Evolutionary conservation across 495 filamentous ascomycete species (phyloP), one percentile per base, ranked within the genome.

Genomic region (Rostrohypoxylon terebratum): DNA sequence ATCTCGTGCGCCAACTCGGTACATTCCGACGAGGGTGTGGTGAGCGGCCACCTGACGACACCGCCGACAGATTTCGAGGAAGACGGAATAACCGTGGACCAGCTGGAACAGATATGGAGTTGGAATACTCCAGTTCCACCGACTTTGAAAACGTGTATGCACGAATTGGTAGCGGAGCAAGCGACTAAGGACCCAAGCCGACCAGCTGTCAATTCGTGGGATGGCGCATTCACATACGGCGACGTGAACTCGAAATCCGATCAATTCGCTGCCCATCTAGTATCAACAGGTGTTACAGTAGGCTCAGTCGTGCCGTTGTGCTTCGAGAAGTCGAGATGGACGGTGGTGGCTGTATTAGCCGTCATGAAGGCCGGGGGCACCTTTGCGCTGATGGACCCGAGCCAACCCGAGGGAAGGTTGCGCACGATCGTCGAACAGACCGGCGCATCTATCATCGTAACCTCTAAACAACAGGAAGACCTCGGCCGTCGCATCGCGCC

Each of bases 271-370:
- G 77, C 82, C 28, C 76, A 75, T 18, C 81, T 86, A 7, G 33
- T 74, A 11, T 66, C 73, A 10, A 33, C 65, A 14, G 87, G 87
- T 28, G 81, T 90, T 45, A 76, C 72, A 1, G 80, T 81, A 9
- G 87, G 83, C 21, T 78, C 69, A 16, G 71, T 83, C 14, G 80
- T 89, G 11, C 85, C 85, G 0, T 68, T 90, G 16, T 87, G 83
- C 68, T 83, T 89, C 23, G 84, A 89, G 57, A 90, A 90, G 71
- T 87, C 83, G 16, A 79, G 77, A 53, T 85, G 83, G 84, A 83
- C 84, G 2, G 70, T 85, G 18, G 80, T 88, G 31, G 82, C 85
- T 0, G 78, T 87, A 0, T 61, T 90, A 10, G 87, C 79, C n/a
- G 77, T 88, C 33, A 80, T 88, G 76, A 86, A 86, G 59, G 78